phyloP scores from a whole-genome alignment of 768 basidiomycete species.

The Rhizopogon vulgaris region DNA sequence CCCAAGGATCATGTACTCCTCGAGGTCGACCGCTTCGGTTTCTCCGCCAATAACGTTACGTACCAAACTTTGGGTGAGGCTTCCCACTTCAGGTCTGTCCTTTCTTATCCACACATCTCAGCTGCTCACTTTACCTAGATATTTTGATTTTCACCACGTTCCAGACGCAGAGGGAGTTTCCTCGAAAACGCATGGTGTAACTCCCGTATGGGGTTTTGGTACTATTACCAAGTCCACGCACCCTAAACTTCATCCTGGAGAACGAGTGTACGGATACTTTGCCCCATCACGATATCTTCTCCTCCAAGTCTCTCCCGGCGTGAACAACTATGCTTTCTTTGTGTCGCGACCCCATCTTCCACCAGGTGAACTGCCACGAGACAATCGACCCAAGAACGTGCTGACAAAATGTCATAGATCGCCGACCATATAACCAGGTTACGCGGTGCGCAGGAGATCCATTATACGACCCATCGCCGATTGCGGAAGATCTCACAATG shows the following conservation, averaged over 20 bases:
- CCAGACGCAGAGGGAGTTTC: conserved; percentile 37
- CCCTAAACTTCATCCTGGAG: conserved; percentile 42
- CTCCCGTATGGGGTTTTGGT: conserved; percentile 73
- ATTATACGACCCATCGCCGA: conserved; percentile 42
- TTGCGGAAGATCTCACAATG: conserved; percentile 60
- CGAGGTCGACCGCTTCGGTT: conserved; percentile 61
- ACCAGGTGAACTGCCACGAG: conserved; percentile 31
- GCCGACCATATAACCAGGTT: conserved; percentile 65
- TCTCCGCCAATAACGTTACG: conserved; percentile 66
- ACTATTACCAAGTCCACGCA: conserved; percentile 47
- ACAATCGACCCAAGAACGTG: neutral
- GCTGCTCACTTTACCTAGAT: conserved; percentile 32
- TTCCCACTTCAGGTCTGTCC: conserved; percentile 32
- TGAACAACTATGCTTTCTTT: conserved; percentile 48
- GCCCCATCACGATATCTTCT: conserved; percentile 54
- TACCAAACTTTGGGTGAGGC: conserved; percentile 52
- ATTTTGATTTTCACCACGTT: conserved; percentile 59
- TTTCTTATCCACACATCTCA: neutral
- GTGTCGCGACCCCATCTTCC: conserved; percentile 60
- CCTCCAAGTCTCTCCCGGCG: conserved; percentile 45
- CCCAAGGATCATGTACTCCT: conserved; percentile 47
- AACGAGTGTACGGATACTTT: conserved; percentile 58
- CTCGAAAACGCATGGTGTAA: conserved; percentile 49
- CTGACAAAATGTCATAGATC: conserved; percentile 33
- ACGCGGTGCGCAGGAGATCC: conserved; percentile 52